These are phyloP conservation scores for Euphorbia peplus DNA, from an alignment of 345 rosid genomes.

Conservation along the genomic window DNA sequence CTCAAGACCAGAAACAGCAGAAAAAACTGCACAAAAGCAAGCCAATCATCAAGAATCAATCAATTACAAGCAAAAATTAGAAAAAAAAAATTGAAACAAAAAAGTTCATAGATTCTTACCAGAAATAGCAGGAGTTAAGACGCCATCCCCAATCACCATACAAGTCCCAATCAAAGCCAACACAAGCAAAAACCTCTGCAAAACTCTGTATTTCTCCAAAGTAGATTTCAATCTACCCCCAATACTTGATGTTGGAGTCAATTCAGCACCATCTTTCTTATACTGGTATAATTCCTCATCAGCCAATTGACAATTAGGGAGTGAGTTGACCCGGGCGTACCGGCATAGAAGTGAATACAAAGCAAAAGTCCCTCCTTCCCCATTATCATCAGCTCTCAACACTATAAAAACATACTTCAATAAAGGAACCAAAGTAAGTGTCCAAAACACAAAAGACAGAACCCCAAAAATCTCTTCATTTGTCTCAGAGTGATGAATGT, in stretches of 20 bases:
- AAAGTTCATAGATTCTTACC: constrained; percentile 39
- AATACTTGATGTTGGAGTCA: constrained; percentile 36
- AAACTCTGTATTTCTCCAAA: constrained; percentile 57
- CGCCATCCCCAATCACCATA: constrained; percentile 97
- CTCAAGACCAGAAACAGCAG: constrained; percentile 91
- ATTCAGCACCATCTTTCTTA: constrained; percentile 40
- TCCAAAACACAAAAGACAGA: constrained; percentile 86
- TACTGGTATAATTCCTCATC: constrained; percentile 74
- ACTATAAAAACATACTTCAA: constrained; percentile 79
- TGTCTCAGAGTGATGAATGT: constrained; percentile 63
- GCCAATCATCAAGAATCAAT: constrained; percentile 15
- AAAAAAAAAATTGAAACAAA: constrained; percentile 2
- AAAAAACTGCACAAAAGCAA: constrained; percentile 53
- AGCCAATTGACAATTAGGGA: constrained; percentile 73
- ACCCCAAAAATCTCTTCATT: constrained; percentile 92
- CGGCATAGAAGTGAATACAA: constrained; percentile 79
- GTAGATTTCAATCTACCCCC: constrained; percentile 59
- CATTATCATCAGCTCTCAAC: constrained; percentile 84
- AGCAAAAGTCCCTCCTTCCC: constrained; percentile 95
- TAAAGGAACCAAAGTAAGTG: constrained; percentile 79
- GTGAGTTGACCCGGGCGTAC: constrained; percentile 80
- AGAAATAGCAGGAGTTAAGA: constrained; percentile 81
- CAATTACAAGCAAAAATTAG: background rate
- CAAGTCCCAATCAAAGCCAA: constrained; percentile 87
- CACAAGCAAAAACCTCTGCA: constrained; percentile 74